phyloP scores from a whole-genome alignment of 2,329 filamentous ascomycete genomes.

The Neofusicoccum sp. region DNA sequence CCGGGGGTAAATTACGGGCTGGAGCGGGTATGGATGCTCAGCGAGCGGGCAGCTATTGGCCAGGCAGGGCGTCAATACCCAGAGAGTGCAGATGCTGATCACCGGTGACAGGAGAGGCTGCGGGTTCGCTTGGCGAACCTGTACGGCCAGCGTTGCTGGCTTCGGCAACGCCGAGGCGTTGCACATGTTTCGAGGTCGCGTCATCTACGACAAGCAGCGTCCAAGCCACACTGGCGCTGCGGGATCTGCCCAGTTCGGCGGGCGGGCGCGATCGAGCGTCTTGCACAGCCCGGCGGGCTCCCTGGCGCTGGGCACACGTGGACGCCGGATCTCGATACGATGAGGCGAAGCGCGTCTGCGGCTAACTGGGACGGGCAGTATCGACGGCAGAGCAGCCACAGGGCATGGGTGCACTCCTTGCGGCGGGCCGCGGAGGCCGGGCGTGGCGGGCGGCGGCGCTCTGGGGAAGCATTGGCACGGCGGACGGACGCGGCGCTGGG shows the following conservation, averaged over 20 bases:
- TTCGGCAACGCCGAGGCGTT: slow-evolving; percentile 9
- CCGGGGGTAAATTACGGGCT: not conserved
- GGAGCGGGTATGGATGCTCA: not conserved
- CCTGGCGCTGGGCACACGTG: not conserved
- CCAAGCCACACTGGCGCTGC: slow-evolving; percentile 5
- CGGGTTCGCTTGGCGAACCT: slow-evolving; percentile 10
- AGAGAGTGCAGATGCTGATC: not conserved
- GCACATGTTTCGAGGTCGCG: slow-evolving; percentile 10
- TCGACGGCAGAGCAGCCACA: not conserved
- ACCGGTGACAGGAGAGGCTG: slow-evolving; percentile 2
- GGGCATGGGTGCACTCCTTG: slow-evolving; percentile 2
- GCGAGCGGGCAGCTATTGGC: not conserved
- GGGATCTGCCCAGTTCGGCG: slow-evolving; percentile 4
- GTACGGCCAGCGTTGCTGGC: slow-evolving; percentile 2
- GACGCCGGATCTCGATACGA: not conserved
- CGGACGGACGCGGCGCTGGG: not conserved
- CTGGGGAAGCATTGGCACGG: slow-evolving; percentile 10
- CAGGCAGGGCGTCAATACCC: not conserved
- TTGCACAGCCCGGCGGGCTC: slow-evolving; percentile 11
- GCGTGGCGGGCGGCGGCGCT: slow-evolving; percentile 12
- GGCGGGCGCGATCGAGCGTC: not conserved
- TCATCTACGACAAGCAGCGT: not conserved
- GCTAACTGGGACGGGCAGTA: not conserved
- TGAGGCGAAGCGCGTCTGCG: slow-evolving; percentile 7
- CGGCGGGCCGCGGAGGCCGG: not conserved